Evolutionary conservation across 1,139 yeast genomes (phyloP).

Genomic region (Geotrichum bryndzae): DNA sequence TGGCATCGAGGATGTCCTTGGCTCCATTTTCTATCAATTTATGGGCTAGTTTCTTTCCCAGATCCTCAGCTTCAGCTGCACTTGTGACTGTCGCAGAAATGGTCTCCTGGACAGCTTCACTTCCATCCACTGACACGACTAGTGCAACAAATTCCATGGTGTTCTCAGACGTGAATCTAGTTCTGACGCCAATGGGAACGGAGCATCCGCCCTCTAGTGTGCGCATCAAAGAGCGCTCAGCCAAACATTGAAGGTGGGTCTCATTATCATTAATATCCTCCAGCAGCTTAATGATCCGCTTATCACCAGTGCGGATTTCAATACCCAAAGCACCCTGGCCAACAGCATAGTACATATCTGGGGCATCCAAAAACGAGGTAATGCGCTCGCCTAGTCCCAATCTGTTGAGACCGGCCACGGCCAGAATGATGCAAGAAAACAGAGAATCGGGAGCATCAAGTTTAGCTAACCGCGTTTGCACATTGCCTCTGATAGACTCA

Average conservation of each 20-base stretch:
- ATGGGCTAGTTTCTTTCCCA: conserved; percentile 69
- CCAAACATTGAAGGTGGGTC: conserved; percentile 72
- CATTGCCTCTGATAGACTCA: conserved; percentile 82
- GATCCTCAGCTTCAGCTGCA: conserved; percentile 57
- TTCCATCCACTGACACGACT: conserved; percentile 83
- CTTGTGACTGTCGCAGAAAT: conserved; percentile 35
- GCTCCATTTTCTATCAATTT: conserved; percentile 72
- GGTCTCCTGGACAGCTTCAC: conserved; percentile 53
- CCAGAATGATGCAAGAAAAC: conserved; percentile 73
- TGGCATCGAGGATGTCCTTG: conserved; percentile 68
- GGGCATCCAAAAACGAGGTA: conserved; percentile 54
- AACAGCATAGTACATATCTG: conserved; percentile 90
- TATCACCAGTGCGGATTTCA: conserved; percentile 72
- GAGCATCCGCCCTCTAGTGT: conserved; percentile 97
- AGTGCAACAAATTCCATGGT: conserved; percentile 51
- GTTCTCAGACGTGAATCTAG: conserved; percentile 46
- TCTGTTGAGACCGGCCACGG: conserved; percentile 85
- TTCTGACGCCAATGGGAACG: conserved; percentile 87
- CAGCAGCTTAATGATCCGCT: conserved; percentile 51
- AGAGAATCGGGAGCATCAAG: conserved; percentile 62
- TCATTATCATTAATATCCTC: conserved; percentile 56
- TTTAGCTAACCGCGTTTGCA: conserved; percentile 74
- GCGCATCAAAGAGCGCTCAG: conserved; percentile 87
- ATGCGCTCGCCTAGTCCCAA: conserved; percentile 67
- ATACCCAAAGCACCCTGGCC: conserved; percentile 98